These are phyloP conservation scores for Suillus luteus DNA, from an alignment of 768 basidiomycete species.

Conservation along the genomic window DNA sequence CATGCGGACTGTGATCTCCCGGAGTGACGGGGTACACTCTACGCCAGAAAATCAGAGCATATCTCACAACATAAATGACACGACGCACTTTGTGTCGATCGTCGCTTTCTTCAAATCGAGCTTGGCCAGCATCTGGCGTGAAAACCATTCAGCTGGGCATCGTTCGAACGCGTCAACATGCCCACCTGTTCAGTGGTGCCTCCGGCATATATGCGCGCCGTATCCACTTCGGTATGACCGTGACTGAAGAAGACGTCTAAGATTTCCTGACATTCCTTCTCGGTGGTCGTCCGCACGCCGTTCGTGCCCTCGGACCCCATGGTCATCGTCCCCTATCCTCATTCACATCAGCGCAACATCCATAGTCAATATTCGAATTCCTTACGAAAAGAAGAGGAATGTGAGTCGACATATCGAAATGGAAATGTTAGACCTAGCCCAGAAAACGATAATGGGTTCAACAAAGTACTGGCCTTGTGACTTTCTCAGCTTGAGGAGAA, in stretches of 20 bases:
- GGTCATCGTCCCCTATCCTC: conserved; percentile 49
- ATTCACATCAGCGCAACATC: not conserved
- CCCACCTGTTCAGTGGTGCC: conserved; percentile 59
- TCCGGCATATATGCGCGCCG: conserved; percentile 49
- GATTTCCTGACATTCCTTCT: conserved; percentile 43
- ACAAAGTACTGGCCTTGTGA: not conserved
- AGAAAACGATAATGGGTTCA: not conserved
- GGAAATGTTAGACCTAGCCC: not conserved
- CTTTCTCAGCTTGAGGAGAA: not conserved
- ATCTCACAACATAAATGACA: not conserved
- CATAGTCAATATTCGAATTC: not conserved
- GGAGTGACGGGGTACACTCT: conserved; percentile 43
- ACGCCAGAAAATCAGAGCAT: conserved; percentile 1
- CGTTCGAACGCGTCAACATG: not conserved
- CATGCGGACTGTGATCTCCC: conserved; percentile 45
- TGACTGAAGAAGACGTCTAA: conserved; percentile 44
- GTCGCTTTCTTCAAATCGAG: conserved; percentile 42
- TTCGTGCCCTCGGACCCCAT: conserved; percentile 44
- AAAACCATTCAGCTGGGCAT: not conserved
- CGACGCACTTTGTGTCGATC: conserved; percentile 50
- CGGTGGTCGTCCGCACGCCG: conserved; percentile 40
- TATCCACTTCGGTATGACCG: conserved; percentile 51
- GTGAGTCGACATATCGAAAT: conserved; percentile 8
- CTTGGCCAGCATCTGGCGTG: conserved; percentile 38
- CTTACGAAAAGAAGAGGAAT: conserved; percentile 16